Conservation (phyloP, 1,139 yeast genomes). For the Scheffersomyces quercinus region DNA sequence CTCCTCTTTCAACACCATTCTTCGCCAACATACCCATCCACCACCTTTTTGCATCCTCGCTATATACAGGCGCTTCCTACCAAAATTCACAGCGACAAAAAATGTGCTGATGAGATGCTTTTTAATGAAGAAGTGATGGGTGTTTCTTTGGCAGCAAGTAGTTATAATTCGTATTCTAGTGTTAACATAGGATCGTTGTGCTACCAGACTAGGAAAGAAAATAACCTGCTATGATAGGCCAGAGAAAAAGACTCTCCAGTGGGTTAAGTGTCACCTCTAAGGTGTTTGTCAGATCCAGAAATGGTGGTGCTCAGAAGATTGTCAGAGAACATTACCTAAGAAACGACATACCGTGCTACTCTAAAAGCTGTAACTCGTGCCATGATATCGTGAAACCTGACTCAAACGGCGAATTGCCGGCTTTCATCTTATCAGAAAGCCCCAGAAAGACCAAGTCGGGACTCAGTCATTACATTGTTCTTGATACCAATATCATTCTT, state of each 20-base stretch:
- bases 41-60: too few relatives aligned
- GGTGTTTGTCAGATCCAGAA: slow-evolving; percentile 86
- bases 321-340: slow-evolving; percentile 94
- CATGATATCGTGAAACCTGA: slow-evolving; percentile 55
- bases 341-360: slow-evolving; percentile 88
- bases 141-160: too few relatives aligned
- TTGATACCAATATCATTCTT: slow-evolving; percentile 87
- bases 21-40: too few relatives aligned
- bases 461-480: slow-evolving; percentile 67
- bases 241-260: slow-evolving; percentile 46
- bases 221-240: not conserved
- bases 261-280: slow-evolving; percentile 82
- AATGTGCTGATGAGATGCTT: too few relatives aligned
- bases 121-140: too few relatives aligned
- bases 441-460: slow-evolving; percentile 45
- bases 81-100: too few relatives aligned
- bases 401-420: slow-evolving; percentile 53
- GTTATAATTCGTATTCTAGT: too few relatives aligned
- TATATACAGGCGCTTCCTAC: too few relatives aligned
- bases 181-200: too few relatives aligned
- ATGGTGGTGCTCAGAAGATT: slow-evolving; percentile 87
- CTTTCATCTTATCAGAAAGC: slow-evolving; percentile 48
- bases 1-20: too few relatives aligned
- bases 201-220: too few relatives aligned
- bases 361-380: slow-evolving; percentile 68